phyloP scores from a whole-genome alignment of 345 rosid genomes.

The Durio zibethinus region DNA sequence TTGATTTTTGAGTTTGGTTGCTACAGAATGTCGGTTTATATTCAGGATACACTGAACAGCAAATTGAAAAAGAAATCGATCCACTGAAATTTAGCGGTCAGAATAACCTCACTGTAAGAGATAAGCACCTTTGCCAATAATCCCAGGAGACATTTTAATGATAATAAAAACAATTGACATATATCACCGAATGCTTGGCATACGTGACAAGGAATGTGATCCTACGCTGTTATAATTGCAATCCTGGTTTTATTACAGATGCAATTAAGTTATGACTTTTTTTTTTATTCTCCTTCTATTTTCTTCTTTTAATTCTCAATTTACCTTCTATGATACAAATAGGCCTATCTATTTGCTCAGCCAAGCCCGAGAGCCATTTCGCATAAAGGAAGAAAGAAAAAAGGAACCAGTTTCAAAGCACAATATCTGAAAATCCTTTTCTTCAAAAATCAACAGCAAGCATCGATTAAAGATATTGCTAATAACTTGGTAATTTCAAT shows the following conservation, averaged over 20 bases:
- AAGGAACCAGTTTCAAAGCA: background rate
- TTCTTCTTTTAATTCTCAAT: background rate
- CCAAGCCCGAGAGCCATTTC: background rate
- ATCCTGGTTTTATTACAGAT: background rate
- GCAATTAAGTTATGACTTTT: background rate
- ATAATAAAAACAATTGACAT: too few species aligned
- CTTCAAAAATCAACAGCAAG: conserved; percentile 11
- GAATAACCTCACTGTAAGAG: too few species aligned
- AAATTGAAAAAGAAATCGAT: too few species aligned
- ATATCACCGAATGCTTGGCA: too few species aligned
- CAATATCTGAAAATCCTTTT: background rate
- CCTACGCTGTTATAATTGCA: background rate
- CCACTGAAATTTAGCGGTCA: too few species aligned
- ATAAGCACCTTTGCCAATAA: too few species aligned
- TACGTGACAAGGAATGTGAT: too few species aligned
- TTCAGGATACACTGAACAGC: too few species aligned
- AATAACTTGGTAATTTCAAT: conserved; percentile 17
- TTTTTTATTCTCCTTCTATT: background rate
- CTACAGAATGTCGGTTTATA: background rate
- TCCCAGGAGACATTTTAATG: too few species aligned
- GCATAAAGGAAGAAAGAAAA: background rate
- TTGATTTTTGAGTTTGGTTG: background rate
- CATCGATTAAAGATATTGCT: conserved; percentile 6
- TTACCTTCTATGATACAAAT: background rate
- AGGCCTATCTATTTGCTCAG: background rate